Conservation (phyloP, 768 basidiomycete species). For the Mycena vulgaris region DNA sequence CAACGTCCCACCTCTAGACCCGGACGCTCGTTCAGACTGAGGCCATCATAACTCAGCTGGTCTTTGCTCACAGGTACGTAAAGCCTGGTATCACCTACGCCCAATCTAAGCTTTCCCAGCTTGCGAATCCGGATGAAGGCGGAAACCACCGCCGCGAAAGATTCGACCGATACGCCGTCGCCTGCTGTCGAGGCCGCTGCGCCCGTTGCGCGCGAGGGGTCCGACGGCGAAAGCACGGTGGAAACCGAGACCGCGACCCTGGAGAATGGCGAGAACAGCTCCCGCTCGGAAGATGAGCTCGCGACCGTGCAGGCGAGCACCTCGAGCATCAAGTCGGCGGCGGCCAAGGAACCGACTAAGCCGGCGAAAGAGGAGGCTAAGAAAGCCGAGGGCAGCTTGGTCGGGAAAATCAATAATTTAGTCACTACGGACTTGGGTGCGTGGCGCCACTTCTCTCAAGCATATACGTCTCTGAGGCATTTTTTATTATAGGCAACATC, state of each 20-base stretch:
- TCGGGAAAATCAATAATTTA: conserved; percentile 85
- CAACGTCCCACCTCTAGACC: conserved; percentile 44
- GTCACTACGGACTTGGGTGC: conserved; percentile 70
- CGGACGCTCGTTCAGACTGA: conserved; percentile 67
- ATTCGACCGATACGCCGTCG: background rate
- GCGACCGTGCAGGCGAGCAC: conserved; percentile 28
- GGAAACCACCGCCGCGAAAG: conserved; percentile 37
- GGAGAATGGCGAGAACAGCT: background rate
- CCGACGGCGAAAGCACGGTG: conserved; percentile 8
- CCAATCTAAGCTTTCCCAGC: background rate
- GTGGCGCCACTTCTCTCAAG: background rate
- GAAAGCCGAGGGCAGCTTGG: conserved; percentile 58
- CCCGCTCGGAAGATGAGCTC: conserved; percentile 4
- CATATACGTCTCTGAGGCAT: conserved; percentile 14
- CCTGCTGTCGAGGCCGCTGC: background rate
- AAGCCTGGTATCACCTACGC: background rate
- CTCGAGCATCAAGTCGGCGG: conserved; percentile 44
- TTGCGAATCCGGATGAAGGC: conserved; percentile 77
- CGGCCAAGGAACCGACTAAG: background rate
- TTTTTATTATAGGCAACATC: conserved; percentile 4
- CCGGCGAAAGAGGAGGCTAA: conserved; percentile 9
- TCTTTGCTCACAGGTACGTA: conserved; percentile 56
- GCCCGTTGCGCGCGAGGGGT: background rate
- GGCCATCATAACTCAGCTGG: conserved; percentile 59
- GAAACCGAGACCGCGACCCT: conserved; percentile 2